Evolutionary conservation across 148 eudicot species (phyloP).

Genomic region (Salicornia ramosissima): DNA sequence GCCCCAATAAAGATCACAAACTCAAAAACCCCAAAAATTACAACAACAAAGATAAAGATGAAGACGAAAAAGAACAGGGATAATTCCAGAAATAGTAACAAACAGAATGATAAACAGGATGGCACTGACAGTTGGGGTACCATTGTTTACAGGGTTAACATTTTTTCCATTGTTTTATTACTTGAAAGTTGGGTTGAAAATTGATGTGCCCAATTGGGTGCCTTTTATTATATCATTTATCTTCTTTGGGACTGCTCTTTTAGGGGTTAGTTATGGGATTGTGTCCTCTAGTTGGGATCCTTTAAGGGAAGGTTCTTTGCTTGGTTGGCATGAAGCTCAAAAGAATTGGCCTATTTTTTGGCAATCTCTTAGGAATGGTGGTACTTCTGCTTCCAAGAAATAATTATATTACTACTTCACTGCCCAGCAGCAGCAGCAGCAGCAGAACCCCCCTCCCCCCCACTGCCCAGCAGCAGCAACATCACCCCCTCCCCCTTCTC

Average conservation of each 20-base stretch:
- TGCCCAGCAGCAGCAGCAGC: too few relatives aligned
- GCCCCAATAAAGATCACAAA: constrained; percentile 43
- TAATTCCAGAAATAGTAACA: constrained; percentile 89
- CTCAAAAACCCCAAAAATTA: constrained; percentile 38
- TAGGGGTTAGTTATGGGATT: constrained; percentile 93
- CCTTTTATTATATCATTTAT: constrained; percentile 81
- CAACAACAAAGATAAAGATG: constrained; percentile 37
- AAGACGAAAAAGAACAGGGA: constrained; percentile 41
- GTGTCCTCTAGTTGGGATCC: constrained; percentile 99
- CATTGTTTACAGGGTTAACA: constrained; percentile 58
- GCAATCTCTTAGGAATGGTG: constrained; percentile 49
- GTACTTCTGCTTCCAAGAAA: constrained; percentile 28
- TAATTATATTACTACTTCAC: too few relatives aligned
- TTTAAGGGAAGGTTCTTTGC: constrained; percentile 81
- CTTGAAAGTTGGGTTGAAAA: constrained; percentile 72
- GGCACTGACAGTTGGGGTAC: constrained; percentile 79
- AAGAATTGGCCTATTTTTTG: constrained; percentile 88
- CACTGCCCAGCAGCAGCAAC: too few relatives aligned
- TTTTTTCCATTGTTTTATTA: constrained; percentile 93
- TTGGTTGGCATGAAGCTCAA: constrained; percentile 82
- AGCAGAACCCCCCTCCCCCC: too few relatives aligned
- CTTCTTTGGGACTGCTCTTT: constrained; percentile 86
- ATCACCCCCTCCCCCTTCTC: too few relatives aligned
- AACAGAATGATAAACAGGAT: constrained; percentile 86
- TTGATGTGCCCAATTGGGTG: constrained; percentile 91